Conservation (phyloP, 2,329 filamentous ascomycete genomes). For the Aureobasidium sp. region DNA sequence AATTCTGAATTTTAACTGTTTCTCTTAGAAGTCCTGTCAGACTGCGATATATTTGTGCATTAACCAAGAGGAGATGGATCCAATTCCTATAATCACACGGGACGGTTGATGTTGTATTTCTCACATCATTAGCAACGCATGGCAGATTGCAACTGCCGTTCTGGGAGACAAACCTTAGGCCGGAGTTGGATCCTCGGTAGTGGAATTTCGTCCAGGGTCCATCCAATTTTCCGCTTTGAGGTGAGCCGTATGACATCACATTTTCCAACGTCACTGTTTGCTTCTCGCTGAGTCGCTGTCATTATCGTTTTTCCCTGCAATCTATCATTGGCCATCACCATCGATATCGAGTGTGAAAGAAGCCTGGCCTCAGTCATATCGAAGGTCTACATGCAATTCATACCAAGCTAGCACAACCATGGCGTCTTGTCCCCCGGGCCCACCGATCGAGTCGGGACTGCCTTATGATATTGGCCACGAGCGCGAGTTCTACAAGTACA, state of each 20-base stretch:
- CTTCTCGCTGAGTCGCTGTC: background rate
- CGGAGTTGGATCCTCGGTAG: too few species aligned
- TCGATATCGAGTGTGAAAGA: background rate
- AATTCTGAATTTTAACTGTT: background rate
- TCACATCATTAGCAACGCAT: too few species aligned
- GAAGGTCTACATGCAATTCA: too few species aligned
- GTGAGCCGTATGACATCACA: background rate
- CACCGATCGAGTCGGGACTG: background rate
- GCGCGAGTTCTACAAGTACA: constrained; percentile 26
- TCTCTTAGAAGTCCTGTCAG: too few species aligned
- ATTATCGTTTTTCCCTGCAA: background rate
- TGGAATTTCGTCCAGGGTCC: background rate
- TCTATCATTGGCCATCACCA: background rate
- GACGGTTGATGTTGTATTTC: too few species aligned
- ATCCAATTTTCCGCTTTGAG: background rate
- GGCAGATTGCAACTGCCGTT: too few species aligned
- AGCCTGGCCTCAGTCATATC: too few species aligned
- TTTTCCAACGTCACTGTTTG: background rate
- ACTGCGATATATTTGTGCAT: background rate
- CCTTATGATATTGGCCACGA: constrained; percentile 20
- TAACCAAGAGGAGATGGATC: too few species aligned
- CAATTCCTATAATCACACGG: too few species aligned
- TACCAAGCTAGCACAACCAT: background rate
- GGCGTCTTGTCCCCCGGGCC: background rate
- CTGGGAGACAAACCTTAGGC: too few species aligned